Percentiles rank a stretch among this genome's conserved stretches.
Conservation (phyloP, 306 rosid genomes). For the Arachis hypogaea region DNA sequence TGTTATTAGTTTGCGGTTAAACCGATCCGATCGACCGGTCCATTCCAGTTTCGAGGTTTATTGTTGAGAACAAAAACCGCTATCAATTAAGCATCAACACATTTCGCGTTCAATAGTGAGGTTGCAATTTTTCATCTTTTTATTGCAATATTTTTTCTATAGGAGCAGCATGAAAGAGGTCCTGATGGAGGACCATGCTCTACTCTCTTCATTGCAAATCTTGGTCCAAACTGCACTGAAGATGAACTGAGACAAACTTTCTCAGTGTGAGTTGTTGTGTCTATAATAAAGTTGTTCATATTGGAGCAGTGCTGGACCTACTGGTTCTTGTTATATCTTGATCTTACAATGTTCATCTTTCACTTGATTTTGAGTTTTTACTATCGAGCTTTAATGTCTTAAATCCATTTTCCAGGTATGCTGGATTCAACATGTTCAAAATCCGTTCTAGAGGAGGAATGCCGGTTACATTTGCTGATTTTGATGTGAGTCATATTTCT, state of each 20-base stretch:
- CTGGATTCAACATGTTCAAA: constrained; percentile 83
- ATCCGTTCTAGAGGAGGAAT: constrained; percentile 95
- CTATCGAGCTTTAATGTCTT: constrained; percentile 31
- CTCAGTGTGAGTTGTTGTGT: constrained; percentile 68
- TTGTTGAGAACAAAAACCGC: too few species aligned
- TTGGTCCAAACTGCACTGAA: constrained; percentile 91
- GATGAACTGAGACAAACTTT: constrained; percentile 78
- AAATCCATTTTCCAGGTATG: constrained; percentile 52
- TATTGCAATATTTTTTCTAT: neutral
- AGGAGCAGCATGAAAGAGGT: constrained; percentile 67
- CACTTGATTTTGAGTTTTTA: constrained; percentile 28
- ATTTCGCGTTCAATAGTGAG: too few species aligned
- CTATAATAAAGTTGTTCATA: neutral
- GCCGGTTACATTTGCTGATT: constrained; percentile 99
- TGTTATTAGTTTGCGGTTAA: too few species aligned
- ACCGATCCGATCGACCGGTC: too few species aligned
- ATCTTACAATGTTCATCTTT: constrained; percentile 33
- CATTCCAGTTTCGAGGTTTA: too few species aligned
- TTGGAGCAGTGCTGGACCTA: neutral
- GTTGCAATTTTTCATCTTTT: too few species aligned
- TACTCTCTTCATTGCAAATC: constrained; percentile 93
- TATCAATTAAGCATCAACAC: too few species aligned
- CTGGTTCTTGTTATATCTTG: constrained; percentile 31
- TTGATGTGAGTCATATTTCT: constrained; percentile 57
- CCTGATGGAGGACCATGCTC: constrained; percentile 69